Evolutionary conservation across 768 basidiomycete genomes (phyloP).

Genomic region (Boletus rufocinnamomeus): DNA sequence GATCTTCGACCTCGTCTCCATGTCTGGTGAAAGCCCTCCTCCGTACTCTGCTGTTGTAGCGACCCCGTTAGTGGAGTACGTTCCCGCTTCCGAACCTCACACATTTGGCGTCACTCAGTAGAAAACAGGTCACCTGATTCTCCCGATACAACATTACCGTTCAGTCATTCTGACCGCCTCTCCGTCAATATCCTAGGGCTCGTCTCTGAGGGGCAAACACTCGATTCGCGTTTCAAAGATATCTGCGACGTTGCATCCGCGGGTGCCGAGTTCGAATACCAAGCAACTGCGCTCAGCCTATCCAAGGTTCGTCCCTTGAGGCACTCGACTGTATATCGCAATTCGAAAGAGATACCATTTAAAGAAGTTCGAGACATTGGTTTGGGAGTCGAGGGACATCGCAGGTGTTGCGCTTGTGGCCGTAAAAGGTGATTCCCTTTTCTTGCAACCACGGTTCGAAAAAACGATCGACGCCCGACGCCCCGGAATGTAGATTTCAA

Average conservation of each 20-base stretch:
- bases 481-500: conserved; percentile 16
- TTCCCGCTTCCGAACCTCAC: not conserved
- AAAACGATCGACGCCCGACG: not conserved
- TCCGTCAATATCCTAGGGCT: conserved; percentile 9
- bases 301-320: conserved; percentile 9
- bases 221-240: conserved; percentile 17
- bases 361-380: conserved; percentile 16
- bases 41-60: conserved; percentile 18
- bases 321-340: not conserved
- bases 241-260: conserved; percentile 11
- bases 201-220: conserved; percentile 14
- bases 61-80: conserved; percentile 4
- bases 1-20: not conserved
- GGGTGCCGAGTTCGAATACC: conserved; percentile 9
- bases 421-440: conserved; percentile 10
- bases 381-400: conserved; percentile 23
- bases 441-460: not conserved
- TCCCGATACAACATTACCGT: conserved; percentile 6
- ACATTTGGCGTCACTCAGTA: not conserved
- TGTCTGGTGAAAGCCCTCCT: conserved; percentile 19
- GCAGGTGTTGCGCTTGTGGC: conserved; percentile 19
- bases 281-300: conserved; percentile 9
- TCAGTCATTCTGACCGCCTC: conserved; percentile 10
- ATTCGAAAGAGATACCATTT: not conserved
- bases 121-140: conserved; percentile 1